phyloP scores from a whole-genome alignment of 257 asterid species.

The Nicotiana noctiflora region DNA sequence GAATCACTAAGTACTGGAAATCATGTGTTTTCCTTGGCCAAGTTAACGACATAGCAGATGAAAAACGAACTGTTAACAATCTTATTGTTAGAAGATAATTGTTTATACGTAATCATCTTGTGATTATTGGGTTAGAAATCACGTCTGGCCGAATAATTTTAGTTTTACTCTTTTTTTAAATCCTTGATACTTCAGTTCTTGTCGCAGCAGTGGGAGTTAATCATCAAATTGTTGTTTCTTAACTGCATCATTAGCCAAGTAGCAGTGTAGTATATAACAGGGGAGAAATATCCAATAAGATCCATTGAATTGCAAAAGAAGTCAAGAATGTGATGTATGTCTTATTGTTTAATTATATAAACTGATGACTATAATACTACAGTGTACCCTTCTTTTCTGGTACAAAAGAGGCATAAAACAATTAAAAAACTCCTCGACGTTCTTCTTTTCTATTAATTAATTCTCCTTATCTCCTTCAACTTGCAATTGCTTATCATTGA shows the following conservation, averaged over 20 bases:
- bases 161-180: neutral
- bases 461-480: neutral
- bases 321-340: neutral
- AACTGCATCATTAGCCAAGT: neutral
- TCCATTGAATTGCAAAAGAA: neutral
- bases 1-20: too few relatives aligned
- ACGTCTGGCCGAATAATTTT: neutral
- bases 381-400: neutral
- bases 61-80: neutral
- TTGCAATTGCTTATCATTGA: neutral
- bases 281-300: neutral
- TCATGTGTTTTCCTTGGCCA: too few relatives aligned
- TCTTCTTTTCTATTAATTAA: neutral
- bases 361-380: neutral
- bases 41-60: too few relatives aligned
- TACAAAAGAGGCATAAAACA: neutral
- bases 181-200: neutral
- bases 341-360: too few relatives aligned
- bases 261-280: neutral
- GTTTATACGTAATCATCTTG: neutral
- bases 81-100: neutral
- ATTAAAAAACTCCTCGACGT: neutral
- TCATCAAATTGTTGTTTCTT: neutral
- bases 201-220: neutral
- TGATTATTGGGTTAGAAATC: neutral